Percentiles rank a stretch among this genome's conserved stretches.
These are phyloP conservation scores for Candida pseudoviswanathii DNA, from an alignment of 1,139 yeast species.

Conservation along the genomic window DNA sequence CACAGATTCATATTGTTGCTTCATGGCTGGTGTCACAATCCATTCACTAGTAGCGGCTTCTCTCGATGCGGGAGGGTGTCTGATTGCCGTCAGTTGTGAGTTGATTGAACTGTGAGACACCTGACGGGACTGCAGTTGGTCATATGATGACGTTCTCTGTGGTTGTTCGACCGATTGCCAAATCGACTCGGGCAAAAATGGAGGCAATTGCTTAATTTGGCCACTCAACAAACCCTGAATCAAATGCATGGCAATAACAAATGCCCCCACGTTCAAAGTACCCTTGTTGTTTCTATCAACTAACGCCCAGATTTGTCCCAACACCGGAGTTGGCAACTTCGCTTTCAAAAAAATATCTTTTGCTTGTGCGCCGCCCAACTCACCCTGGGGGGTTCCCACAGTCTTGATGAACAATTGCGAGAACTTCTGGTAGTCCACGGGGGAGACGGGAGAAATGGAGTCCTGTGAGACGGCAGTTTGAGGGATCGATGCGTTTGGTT, in stretches of 20 bases:
- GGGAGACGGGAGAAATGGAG: constrained; percentile 61
- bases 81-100: constrained; percentile 51
- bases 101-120: constrained; percentile 48
- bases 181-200: constrained; percentile 62
- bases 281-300: constrained; percentile 81
- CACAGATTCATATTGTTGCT: constrained; percentile 74
- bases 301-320: constrained; percentile 88
- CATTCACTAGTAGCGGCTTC: constrained; percentile 48
- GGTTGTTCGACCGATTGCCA: constrained; percentile 57
- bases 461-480: constrained; percentile 35
- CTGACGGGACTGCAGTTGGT: constrained; percentile 26
- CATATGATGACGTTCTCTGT: not conserved
- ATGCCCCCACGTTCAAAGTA: constrained; percentile 67
- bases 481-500: constrained; percentile 46
- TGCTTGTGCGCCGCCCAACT: constrained; percentile 74
- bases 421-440: constrained; percentile 70
- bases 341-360: constrained; percentile 87
- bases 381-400: constrained; percentile 52
- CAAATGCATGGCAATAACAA: constrained; percentile 92
- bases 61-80: constrained; percentile 26
- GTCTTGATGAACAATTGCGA: constrained; percentile 74
- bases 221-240: constrained; percentile 81
- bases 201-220: constrained; percentile 67
- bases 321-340: constrained; percentile 67
- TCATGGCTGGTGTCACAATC: constrained; percentile 69